Conservation (phyloP, 2,329 filamentous ascomycete species). For the Aspergillus ochraceus region DNA sequence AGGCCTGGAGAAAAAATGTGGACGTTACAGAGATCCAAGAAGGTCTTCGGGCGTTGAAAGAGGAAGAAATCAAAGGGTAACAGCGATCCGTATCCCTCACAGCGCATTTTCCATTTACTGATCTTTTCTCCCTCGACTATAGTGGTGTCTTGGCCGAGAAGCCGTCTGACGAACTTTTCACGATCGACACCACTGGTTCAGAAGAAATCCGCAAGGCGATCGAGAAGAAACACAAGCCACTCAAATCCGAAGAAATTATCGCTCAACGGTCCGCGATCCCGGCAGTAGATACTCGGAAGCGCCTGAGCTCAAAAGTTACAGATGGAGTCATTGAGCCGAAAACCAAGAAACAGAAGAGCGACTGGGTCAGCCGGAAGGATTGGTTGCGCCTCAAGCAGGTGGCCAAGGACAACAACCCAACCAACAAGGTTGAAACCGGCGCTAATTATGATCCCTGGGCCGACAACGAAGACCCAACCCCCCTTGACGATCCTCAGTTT, state of each 20-base stretch:
- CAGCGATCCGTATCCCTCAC: conserved; percentile 9
- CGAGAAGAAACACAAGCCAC: conserved; percentile 69
- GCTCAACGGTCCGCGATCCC: conserved; percentile 78
- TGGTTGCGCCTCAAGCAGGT: conserved; percentile 74
- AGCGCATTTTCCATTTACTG: neutral
- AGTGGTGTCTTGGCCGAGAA: conserved; percentile 87
- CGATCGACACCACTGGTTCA: conserved; percentile 74
- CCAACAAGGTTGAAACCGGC: conserved; percentile 58
- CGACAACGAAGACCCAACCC: conserved; percentile 43
- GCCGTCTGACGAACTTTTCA: conserved; percentile 78
- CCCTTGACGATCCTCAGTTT: conserved; percentile 53
- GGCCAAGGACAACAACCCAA: conserved; percentile 63
- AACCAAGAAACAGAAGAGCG: conserved; percentile 72
- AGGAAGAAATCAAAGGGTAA: conserved; percentile 88
- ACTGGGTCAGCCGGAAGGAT: conserved; percentile 84
- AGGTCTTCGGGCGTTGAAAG: conserved; percentile 79
- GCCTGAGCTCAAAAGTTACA: conserved; percentile 66
- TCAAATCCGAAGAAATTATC: conserved; percentile 92
- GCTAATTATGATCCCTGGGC: conserved; percentile 77
- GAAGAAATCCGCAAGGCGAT: conserved; percentile 63
- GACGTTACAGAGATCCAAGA: conserved; percentile 83
- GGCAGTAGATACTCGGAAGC: conserved; percentile 76
- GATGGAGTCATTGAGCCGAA: conserved; percentile 68
- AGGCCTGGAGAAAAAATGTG: conserved; percentile 98
- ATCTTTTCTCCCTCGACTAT: conserved; percentile 17